phyloP scores from a whole-genome alignment of 257 asterid genomes.

The Lantana camara region DNA sequence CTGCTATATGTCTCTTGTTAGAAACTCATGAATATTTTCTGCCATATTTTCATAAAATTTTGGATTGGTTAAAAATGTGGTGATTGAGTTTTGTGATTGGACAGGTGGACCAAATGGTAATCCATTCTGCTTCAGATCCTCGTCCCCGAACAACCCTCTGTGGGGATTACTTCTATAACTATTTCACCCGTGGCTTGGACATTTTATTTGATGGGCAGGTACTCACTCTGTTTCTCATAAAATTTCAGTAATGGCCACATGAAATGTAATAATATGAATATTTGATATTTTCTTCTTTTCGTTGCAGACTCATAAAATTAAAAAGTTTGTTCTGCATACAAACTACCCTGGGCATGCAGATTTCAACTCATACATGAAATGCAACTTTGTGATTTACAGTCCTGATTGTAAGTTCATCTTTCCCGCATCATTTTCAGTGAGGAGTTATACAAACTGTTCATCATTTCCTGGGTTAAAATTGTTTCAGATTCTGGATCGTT shows the following conservation, averaged over 20 bases:
- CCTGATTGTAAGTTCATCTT: slow-evolving; percentile 49
- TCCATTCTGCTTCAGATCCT: slow-evolving; percentile 83
- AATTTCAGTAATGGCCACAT: not conserved
- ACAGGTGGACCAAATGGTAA: slow-evolving; percentile 88
- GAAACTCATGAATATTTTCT: not conserved
- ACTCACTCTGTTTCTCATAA: not conserved
- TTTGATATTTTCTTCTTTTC: slow-evolving; percentile 18
- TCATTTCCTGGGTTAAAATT: not conserved
- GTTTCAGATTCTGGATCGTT: slow-evolving; percentile 53
- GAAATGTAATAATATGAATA: not conserved
- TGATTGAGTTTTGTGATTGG: slow-evolving; percentile 22
- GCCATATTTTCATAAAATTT: not conserved
- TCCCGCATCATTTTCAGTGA: not conserved
- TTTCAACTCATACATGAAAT: slow-evolving; percentile 84
- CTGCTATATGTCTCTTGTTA: not conserved
- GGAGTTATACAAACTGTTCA: slow-evolving; percentile 3
- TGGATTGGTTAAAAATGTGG: too few relatives aligned
- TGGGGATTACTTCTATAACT: slow-evolving; percentile 80
- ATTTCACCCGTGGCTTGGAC: slow-evolving; percentile 78
- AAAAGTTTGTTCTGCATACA: slow-evolving; percentile 81
- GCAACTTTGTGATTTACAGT: slow-evolving; percentile 65
- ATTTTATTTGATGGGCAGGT: slow-evolving; percentile 87
- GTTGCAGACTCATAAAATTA: slow-evolving; percentile 73
- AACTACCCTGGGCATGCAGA: slow-evolving; percentile 95
- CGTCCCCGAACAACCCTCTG: slow-evolving; percentile 73